Base-by-base conservation (phyloP, 768 basidiomycete genomes). In the Suillus tomentosus region DNA sequence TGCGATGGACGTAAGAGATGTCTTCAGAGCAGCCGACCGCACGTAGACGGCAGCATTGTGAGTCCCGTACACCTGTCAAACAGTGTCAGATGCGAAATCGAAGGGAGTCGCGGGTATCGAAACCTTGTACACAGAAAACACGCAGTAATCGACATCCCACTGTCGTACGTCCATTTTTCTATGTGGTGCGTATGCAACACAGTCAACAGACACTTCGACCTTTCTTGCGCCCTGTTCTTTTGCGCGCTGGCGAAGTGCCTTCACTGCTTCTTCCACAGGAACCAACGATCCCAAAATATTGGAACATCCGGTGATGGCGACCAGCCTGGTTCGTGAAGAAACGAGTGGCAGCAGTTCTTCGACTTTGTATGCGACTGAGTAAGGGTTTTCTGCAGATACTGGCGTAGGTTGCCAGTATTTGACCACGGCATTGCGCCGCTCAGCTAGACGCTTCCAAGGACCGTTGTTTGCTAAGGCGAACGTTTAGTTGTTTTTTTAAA, bases 161-260 rank as follows among this genome's bases (percentile, higher is more conserved):
- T 82, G 85, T 64, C 81, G 83, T 17, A 91, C 91, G 67, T 93
- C 87, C 37, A 93, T 85, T 62, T 77, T 74, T 15, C 89, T 79
- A 70, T 93, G 90, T 0, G 91, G 90, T 5, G 89, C 89, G 67
- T 89, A 92, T 3, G 90, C 90, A 3, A 93, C 92, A 65, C 90
- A 91, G 68, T 93, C 92, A 2, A 92, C 80, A 1, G 82, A 84
- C 17, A 92, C 79, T 73, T 93, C 87, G 37, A 91, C 76, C 71
- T 89, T 87, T 63, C 72, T 72, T 13, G 82, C 81, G 31, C 89
- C 87, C 60, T 82, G 77, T 22, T 80, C 79, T 48, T 74, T 76
- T 2, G 87, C 88, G 19, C 80, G 78, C 10, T 76, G 77, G 15
- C 89, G 74, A 10, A 87, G 76, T 3, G 84, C 84, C 31, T 76